Conservation (phyloP, 1,284 basidiomycete genomes). For the Apiotrichum gamsii region DNA sequence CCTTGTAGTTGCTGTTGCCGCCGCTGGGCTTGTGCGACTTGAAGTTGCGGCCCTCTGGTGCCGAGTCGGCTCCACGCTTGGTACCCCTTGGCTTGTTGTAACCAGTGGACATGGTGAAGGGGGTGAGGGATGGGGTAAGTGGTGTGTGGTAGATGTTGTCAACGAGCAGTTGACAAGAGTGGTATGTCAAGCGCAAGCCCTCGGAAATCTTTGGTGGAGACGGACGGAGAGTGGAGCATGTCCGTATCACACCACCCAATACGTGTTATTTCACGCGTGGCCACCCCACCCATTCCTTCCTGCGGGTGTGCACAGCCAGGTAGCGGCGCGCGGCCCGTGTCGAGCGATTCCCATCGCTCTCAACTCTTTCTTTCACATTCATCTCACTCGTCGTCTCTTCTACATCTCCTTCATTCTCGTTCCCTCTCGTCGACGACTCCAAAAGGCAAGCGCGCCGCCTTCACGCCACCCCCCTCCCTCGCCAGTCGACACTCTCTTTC, state of each 20-base stretch:
- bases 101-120: slow-evolving; percentile 10
- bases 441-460: too few species aligned
- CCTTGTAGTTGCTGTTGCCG: background rate
- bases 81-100: slow-evolving; percentile 7
- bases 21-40: background rate
- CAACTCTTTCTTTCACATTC: too few species aligned
- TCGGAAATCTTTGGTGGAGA: slow-evolving; percentile 2
- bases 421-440: too few species aligned
- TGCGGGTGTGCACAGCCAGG: too few species aligned
- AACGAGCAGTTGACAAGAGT: background rate
- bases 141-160: background rate
- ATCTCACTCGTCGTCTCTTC: too few species aligned
- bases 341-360: too few species aligned
- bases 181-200: background rate
- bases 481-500: too few species aligned
- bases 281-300: too few species aligned
- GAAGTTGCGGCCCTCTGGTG: background rate
- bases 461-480: too few species aligned
- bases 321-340: too few species aligned
- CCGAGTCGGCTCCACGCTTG: slow-evolving; percentile 13
- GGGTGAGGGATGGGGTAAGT: background rate
- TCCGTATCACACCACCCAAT: background rate
- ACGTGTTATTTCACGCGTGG: background rate
- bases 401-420: too few species aligned
- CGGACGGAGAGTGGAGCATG: background rate